Percentiles rank a stretch among this genome's conserved stretches.
Evolutionary conservation across 257 asterid genomes (phyloP).

Genomic region (Ligustrum vulgare): DNA sequence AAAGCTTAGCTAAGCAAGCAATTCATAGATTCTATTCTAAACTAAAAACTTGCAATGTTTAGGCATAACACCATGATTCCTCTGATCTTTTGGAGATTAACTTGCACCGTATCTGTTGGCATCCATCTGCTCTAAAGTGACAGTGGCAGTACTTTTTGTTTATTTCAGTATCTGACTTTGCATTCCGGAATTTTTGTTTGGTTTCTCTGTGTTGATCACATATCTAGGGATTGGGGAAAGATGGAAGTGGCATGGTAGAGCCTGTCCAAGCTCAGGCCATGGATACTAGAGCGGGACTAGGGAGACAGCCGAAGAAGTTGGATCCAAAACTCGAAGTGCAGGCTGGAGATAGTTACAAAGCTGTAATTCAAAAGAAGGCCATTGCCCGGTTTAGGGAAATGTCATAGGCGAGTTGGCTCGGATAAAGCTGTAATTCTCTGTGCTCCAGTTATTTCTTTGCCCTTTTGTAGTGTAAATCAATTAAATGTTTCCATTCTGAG

Average conservation of each 20-base stretch:
- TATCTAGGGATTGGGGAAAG: conserved; percentile 86
- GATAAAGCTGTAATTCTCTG: not conserved
- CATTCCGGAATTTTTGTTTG: conserved; percentile 28
- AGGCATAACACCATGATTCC: not conserved
- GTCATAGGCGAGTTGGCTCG: conserved; percentile 47
- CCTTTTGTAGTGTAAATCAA: conserved; percentile 11
- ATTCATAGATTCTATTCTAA: not conserved
- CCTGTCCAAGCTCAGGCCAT: conserved; percentile 81
- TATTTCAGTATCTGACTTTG: not conserved
- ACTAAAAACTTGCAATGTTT: not conserved
- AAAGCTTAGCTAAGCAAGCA: not conserved
- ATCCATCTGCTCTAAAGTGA: conserved; percentile 29
- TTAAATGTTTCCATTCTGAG: not conserved
- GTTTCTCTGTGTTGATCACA: conserved; percentile 35
- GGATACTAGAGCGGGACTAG: conserved; percentile 86
- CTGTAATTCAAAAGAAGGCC: conserved; percentile 95
- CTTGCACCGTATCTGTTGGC: conserved; percentile 9
- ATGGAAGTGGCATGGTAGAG: conserved; percentile 95
- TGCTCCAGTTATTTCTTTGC: not conserved
- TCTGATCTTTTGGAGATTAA: conserved; percentile 21
- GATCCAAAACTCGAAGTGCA: conserved; percentile 89
- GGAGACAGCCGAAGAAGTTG: conserved; percentile 80
- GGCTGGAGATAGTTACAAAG: conserved; percentile 95
- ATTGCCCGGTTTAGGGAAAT: conserved; percentile 96
- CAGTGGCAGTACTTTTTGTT: conserved; percentile 22